phyloP scores from a whole-genome alignment of 306 rosid genomes.

The Vigna trinervia region DNA sequence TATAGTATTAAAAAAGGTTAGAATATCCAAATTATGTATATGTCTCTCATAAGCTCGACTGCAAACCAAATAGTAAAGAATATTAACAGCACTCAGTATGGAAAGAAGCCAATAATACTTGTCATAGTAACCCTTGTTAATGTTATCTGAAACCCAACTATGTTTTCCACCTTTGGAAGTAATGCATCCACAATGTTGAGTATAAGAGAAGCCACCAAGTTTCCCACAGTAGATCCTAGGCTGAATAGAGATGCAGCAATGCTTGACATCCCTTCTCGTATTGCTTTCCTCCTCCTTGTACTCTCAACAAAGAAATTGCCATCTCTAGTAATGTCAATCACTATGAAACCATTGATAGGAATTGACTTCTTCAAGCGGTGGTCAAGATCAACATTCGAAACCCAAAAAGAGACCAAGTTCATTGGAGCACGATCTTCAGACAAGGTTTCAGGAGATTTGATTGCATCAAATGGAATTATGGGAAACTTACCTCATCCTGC shows the following conservation, averaged over 20 bases:
- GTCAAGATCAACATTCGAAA: conserved; percentile 66
- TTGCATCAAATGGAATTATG: conserved; percentile 70
- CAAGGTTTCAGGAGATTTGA: conserved; percentile 7
- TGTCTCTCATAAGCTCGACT: conserved; percentile 57
- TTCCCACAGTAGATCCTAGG: conserved; percentile 59
- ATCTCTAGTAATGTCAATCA: conserved; percentile 63
- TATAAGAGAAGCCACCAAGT: conserved; percentile 57
- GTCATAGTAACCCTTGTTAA: conserved; percentile 63
- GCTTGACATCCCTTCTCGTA: conserved; percentile 66
- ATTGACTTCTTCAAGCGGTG: conserved; percentile 64
- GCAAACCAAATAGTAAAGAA: conserved; percentile 53
- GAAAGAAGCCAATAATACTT: conserved; percentile 68
- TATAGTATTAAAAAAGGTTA: not conserved
- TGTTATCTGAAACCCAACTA: conserved; percentile 64
- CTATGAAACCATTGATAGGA: conserved; percentile 62
- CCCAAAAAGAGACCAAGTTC: conserved; percentile 77
- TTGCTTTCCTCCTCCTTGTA: conserved; percentile 52
- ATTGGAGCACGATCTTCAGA: conserved; percentile 43
- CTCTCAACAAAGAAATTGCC: conserved; percentile 57
- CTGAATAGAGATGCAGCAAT: conserved; percentile 59
- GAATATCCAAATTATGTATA: not conserved
- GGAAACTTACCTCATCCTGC: conserved; percentile 70
- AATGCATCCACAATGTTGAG: conserved; percentile 50
- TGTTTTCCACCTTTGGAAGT: conserved; percentile 64
- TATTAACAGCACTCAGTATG: conserved; percentile 45